These are phyloP conservation scores for Arabidopsis arenosa DNA, from an alignment of 345 rosid species.

Conservation along the genomic window DNA sequence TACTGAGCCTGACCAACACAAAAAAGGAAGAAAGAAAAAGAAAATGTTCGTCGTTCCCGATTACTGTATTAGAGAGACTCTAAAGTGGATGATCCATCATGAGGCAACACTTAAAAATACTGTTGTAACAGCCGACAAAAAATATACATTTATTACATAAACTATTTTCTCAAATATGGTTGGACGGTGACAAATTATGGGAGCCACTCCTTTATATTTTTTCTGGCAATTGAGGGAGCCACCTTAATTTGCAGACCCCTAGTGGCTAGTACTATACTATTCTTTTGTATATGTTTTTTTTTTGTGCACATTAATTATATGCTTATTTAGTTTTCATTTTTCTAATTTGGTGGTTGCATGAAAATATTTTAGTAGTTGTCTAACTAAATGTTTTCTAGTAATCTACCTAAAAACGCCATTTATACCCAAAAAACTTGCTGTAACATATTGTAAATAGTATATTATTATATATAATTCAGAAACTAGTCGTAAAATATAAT, in stretches of 20 bases:
- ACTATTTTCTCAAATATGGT: neutral
- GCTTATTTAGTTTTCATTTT: neutral
- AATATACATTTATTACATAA: neutral
- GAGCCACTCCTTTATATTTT: neutral
- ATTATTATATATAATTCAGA: too few species aligned
- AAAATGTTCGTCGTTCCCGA: too few species aligned
- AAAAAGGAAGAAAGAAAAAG: too few species aligned
- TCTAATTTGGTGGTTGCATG: neutral
- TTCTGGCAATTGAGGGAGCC: neutral
- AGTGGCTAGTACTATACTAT: too few species aligned
- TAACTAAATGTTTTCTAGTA: neutral
- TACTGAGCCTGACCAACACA: too few species aligned
- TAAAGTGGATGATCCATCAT: neutral
- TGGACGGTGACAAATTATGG: neutral
- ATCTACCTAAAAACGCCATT: neutral
- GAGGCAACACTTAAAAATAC: neutral
- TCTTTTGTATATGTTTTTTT: too few species aligned
- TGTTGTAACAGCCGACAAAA: too few species aligned
- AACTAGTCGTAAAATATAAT: neutral
- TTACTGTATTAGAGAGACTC: too few species aligned
- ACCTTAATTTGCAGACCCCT: neutral
- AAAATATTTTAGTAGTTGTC: neutral
- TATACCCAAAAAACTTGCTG: neutral
- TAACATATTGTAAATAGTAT: neutral
- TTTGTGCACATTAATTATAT: neutral